Evolutionary conservation across 2,329 filamentous ascomycete genomes (phyloP).

Genomic region (Rhinocladiella similis): DNA sequence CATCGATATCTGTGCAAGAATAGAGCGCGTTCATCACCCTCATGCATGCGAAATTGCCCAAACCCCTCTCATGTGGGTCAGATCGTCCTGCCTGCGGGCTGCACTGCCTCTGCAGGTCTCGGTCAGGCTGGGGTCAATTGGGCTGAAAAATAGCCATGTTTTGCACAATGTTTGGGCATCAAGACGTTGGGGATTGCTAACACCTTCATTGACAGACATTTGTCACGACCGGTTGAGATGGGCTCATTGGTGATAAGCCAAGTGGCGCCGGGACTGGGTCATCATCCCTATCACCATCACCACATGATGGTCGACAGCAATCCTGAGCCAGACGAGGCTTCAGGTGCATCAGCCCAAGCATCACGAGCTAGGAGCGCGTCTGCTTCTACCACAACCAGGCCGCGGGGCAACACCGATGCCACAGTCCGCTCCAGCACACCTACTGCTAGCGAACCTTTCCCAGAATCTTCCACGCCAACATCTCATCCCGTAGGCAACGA

Average conservation of each 20-base stretch:
- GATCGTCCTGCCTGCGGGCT: conserved; percentile 8
- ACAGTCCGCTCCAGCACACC: conserved; percentile 1
- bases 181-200: conserved; percentile 11
- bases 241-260: conserved; percentile 65
- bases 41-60: conserved; percentile 1
- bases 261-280: conserved; percentile 68
- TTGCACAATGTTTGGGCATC: neutral
- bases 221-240: conserved; percentile 50
- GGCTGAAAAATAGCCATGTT: neutral
- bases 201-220: conserved; percentile 21
- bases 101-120: conserved; percentile 1
- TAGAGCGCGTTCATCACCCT: neutral
- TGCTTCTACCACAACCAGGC: conserved; percentile 8
- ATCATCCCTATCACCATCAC: conserved; percentile 60
- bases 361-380: conserved; percentile 21
- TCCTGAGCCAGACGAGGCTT: conserved; percentile 23
- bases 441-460: conserved; percentile 6
- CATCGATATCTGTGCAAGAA: neutral
- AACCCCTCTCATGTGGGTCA: neutral
- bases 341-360: neutral
- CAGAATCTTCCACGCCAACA: conserved; percentile 11
- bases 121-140: neutral
- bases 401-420: conserved; percentile 1
- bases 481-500: conserved; percentile 17
- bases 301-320: conserved; percentile 62